Evolutionary conservation across 768 basidiomycete species (phyloP).

Genomic region (Galerina sulciceps): DNA sequence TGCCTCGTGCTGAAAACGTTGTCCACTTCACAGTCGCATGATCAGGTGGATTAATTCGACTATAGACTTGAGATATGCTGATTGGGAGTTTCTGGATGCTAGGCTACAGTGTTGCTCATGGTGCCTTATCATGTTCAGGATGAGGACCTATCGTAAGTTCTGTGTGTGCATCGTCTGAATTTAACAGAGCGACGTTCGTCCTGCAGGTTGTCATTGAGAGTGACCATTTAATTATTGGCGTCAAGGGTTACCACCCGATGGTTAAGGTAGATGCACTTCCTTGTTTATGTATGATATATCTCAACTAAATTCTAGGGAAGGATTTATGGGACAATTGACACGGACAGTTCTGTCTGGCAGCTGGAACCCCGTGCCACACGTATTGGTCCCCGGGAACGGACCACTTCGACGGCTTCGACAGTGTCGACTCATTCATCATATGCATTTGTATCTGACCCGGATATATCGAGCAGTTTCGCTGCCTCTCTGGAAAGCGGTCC

Average conservation of each 20-base stretch:
- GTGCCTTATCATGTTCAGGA: slow-evolving; percentile 74
- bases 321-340: slow-evolving; percentile 72
- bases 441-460: slow-evolving; percentile 82
- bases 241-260: slow-evolving; percentile 68
- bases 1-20: slow-evolving; percentile 17
- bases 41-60: slow-evolving; percentile 61
- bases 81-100: slow-evolving; percentile 4
- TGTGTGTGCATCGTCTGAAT: not conserved
- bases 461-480: slow-evolving; percentile 84
- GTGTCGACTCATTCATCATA: slow-evolving; percentile 82
- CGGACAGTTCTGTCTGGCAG: slow-evolving; percentile 74
- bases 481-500: slow-evolving; percentile 79
- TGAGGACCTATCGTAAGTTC: slow-evolving; percentile 70
- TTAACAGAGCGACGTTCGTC: not conserved
- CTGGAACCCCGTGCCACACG: slow-evolving; percentile 69
- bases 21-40: slow-evolving; percentile 67
- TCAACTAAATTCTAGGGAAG: slow-evolving; percentile 54
- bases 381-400: slow-evolving; percentile 67
- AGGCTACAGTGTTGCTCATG: slow-evolving; percentile 80
- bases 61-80: slow-evolving; percentile 13
- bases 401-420: slow-evolving; percentile 77
- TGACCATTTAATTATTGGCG: slow-evolving; percentile 73
- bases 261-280: slow-evolving; percentile 61
- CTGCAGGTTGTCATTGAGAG: slow-evolving; percentile 75
- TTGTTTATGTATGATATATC: not conserved